Base-by-base conservation (phyloP, 73 alveolate species). In the Urostyla sp. region DNA sequence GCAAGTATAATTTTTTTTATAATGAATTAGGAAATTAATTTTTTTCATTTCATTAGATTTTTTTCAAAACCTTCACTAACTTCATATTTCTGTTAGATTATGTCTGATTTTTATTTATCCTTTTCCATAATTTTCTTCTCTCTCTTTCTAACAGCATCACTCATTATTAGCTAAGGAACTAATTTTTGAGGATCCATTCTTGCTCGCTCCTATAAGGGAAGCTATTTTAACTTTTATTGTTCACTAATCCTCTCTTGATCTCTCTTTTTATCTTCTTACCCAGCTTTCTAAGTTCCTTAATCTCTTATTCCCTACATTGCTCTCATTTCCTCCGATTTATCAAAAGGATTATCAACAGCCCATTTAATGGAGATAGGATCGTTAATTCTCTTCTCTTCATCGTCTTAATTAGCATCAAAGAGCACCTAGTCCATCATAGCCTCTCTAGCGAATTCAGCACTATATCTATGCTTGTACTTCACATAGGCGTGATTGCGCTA, bases 371-470 rank as follows among this genome's bases (percentile, higher is more conserved):
- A 58, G 20, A 97, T 76, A n/a, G 96, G 95, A 73, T 97, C 99
- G 27, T 54, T 78, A 28, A 77, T 28, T n/a, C n/a, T n/a, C n/a
- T n/a, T n/a, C n/a, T n/a, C n/a, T n/a, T n/a, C n/a, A n/a, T n/a
- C n/a, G n/a, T n/a, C n/a, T n/a, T n/a, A n/a, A n/a, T n/a, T n/a
- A 73, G 92, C 97, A 45, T 86, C 94, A 34, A 80, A 95, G 60
- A 97, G 75, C 8, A 97, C 91, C 69, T 96, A 93, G 61, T 92
- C 94, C 83, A 83, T 84, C 99, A 97, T 97, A 2, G 99, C 99
- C 92, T 97, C 99, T 89, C 96, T 97, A 0, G 99, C 99, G 66
- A 90, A 95, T 82, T 97, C 99, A 16, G 99, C 99, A 66, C 80
- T 91, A 40, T 98, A 96, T 75, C 99, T 74, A 80, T 97, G 99